Conservation (phyloP, 495 filamentous ascomycete genomes). For the Hypoxylon fuscum region DNA sequence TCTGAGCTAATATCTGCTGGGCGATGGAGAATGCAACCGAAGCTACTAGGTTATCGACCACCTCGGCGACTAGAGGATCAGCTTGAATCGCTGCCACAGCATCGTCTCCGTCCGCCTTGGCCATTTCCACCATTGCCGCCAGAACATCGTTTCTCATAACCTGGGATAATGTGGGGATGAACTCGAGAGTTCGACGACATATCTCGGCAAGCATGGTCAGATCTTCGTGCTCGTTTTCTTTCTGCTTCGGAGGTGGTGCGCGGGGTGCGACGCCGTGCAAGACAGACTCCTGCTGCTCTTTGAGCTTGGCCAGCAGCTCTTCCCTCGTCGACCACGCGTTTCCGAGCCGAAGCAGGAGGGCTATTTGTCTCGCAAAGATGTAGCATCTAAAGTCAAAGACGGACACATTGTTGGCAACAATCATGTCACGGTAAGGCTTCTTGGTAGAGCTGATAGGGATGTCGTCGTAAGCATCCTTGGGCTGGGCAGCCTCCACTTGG, state of each 20-base stretch:
- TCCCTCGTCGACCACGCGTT: constrained; percentile 68
- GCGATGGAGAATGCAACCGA: constrained; percentile 86
- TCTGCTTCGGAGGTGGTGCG: constrained; percentile 52
- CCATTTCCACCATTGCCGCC: constrained; percentile 49
- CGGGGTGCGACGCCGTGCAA: constrained; percentile 61
- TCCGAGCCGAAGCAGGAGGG: constrained; percentile 81
- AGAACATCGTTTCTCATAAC: constrained; percentile 80
- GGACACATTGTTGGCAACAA: constrained; percentile 96
- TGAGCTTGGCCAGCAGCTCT: constrained; percentile 65
- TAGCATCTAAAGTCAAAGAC: constrained; percentile 96
- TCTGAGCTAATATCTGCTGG: constrained; percentile 80
- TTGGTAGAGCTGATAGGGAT: constrained; percentile 75
- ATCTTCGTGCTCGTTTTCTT: constrained; percentile 72
- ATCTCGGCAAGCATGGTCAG: constrained; percentile 80
- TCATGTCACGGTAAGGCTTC: constrained; percentile 90
- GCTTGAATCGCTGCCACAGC: neutral
- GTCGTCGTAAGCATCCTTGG: constrained; percentile 50
- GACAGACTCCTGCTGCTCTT: constrained; percentile 63
- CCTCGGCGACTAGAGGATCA: constrained; percentile 53
- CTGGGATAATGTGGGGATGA: constrained; percentile 78
- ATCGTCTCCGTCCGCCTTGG: constrained; percentile 37
- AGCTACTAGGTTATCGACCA: constrained; percentile 82
- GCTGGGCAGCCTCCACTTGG: constrained; percentile 38
- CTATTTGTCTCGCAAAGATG: constrained; percentile 88
- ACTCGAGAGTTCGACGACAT: constrained; percentile 78